phyloP scores from a whole-genome alignment of 1,139 yeast genomes.

The Debaryomycetaceae sp. region DNA sequence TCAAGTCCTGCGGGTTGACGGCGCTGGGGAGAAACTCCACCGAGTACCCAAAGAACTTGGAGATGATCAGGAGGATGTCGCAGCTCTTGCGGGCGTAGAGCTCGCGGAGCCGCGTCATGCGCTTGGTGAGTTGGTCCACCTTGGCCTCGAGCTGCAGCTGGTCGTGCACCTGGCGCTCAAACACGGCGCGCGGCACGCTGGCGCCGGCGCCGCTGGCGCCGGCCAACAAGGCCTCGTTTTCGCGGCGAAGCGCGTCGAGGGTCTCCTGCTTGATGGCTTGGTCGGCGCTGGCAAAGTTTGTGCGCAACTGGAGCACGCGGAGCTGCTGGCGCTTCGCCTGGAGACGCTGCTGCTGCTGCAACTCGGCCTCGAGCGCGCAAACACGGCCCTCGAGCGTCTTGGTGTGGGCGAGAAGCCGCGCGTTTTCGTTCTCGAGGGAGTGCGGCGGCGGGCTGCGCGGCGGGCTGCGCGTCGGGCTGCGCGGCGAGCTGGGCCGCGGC shows the following conservation, averaged over 20 bases:
- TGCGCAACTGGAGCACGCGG: conserved; percentile 58
- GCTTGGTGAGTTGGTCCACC: conserved; percentile 52
- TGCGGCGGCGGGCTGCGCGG: too few relatives aligned
- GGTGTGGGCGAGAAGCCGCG: conserved; percentile 34
- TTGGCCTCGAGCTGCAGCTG: conserved; percentile 44
- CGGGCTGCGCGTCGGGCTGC: background rate
- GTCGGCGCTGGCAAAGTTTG: conserved; percentile 64
- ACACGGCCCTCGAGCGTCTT: conserved; percentile 32
- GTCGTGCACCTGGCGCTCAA: conserved; percentile 61
- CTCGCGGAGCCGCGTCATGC: conserved; percentile 55
- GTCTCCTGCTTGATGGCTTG: conserved; percentile 58
- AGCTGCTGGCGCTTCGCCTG: conserved; percentile 31
- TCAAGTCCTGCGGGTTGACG: conserved; percentile 44
- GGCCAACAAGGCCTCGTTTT: conserved; percentile 53
- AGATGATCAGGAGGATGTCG: conserved; percentile 67
- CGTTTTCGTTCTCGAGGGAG: conserved; percentile 42
- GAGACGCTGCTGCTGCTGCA: conserved; percentile 24
- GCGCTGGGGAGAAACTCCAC: conserved; percentile 66
- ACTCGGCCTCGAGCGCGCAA: conserved; percentile 27
- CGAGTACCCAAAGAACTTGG: conserved; percentile 67
- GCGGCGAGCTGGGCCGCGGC: background rate
- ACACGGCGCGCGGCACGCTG: conserved; percentile 55
- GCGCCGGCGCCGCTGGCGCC: conserved; percentile 14
- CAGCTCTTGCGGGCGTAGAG: conserved; percentile 67
- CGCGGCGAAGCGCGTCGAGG: conserved; percentile 49